Conservation (phyloP, 2,329 filamentous ascomycete genomes). For the Capronia americana region DNA sequence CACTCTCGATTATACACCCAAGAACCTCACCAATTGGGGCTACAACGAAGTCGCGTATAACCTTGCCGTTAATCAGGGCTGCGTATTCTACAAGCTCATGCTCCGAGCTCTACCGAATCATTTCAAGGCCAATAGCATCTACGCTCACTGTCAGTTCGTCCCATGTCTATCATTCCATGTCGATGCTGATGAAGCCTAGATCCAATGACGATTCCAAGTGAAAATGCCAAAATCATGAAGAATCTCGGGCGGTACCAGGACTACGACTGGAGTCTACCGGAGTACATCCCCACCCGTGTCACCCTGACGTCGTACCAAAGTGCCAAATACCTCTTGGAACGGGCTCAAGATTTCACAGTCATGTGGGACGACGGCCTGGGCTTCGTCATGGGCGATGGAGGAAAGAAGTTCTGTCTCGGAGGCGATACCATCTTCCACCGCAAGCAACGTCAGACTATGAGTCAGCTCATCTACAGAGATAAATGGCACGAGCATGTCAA, state of each 20-base stretch:
- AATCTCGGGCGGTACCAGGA: constrained; percentile 69
- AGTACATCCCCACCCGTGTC: constrained; percentile 57
- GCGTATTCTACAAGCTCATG: constrained; percentile 84
- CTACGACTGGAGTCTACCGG: constrained; percentile 73
- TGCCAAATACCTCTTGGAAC: constrained; percentile 67
- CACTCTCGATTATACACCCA: constrained; percentile 72
- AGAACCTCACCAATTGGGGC: constrained; percentile 82
- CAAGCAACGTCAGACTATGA: constrained; percentile 61
- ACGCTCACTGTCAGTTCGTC: constrained; percentile 66
- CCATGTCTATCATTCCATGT: neutral
- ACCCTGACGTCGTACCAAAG: constrained; percentile 67
- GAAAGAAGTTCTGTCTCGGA: constrained; percentile 64
- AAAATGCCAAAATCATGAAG: constrained; percentile 74
- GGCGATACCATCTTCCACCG: constrained; percentile 58
- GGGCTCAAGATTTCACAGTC: constrained; percentile 67
- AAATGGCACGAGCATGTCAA: constrained; percentile 69
- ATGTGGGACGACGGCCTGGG: constrained; percentile 69
- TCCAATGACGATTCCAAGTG: constrained; percentile 71
- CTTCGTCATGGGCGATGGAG: constrained; percentile 66
- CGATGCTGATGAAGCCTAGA: constrained; percentile 42
- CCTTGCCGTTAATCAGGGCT: constrained; percentile 76
- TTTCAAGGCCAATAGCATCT: constrained; percentile 78
- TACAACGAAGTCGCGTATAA: constrained; percentile 77
- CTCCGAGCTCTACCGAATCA: constrained; percentile 79
- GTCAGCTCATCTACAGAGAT: constrained; percentile 65